phyloP scores from a whole-genome alignment of 2,329 filamentous ascomycete species.

The Coniochaeta sp. region DNA sequence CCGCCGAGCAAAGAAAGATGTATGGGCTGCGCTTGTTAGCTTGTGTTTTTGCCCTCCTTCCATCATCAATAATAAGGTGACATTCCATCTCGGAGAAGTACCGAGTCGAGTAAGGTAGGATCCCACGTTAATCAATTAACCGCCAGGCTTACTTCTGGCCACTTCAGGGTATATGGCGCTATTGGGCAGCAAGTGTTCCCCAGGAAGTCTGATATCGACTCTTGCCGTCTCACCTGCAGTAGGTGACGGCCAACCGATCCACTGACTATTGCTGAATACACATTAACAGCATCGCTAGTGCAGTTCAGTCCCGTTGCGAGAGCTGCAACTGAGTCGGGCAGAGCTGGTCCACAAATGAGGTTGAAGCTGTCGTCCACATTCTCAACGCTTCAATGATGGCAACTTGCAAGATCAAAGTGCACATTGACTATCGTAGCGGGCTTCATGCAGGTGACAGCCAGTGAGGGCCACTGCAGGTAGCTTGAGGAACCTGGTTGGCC shows the following conservation, averaged over 20 bases:
- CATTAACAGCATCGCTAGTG: background rate
- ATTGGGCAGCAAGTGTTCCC: background rate
- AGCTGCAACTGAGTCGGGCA: background rate
- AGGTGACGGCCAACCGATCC: background rate
- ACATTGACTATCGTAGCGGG: background rate
- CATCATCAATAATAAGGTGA: background rate
- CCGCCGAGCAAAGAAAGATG: background rate
- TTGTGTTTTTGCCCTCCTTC: background rate
- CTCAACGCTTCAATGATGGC: background rate
- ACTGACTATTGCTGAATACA: background rate
- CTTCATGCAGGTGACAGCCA: constrained; percentile 10
- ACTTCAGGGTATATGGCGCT: background rate
- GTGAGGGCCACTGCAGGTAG: background rate
- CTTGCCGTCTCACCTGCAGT: background rate
- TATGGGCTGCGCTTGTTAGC: background rate
- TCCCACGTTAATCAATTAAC: background rate
- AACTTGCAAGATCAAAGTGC: background rate
- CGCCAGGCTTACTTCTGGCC: background rate
- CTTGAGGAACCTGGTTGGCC: constrained; percentile 2
- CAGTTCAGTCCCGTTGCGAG: too few species aligned
- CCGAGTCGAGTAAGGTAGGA: background rate
- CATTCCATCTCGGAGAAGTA: background rate
- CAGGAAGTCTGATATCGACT: background rate
- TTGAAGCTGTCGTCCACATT: background rate
- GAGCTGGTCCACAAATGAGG: background rate